phyloP scores from a whole-genome alignment of 768 basidiomycete species.

The Candolleomyces eurysporus region DNA sequence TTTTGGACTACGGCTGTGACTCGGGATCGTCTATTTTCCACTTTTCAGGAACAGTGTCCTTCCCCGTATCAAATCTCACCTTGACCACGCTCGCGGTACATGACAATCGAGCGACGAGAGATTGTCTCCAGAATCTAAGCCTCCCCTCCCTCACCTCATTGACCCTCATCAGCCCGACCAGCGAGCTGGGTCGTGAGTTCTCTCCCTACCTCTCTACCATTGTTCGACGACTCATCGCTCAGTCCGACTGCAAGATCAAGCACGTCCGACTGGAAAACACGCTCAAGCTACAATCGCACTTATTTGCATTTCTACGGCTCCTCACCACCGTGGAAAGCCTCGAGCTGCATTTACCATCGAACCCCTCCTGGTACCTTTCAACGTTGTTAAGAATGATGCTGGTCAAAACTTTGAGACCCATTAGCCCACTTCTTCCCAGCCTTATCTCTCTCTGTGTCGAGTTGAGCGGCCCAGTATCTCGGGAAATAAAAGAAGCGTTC shows the following conservation, averaged over 20 bases:
- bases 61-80: background rate
- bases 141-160: background rate
- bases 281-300: background rate
- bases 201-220: background rate
- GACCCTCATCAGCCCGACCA: background rate
- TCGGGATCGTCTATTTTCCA: background rate
- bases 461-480: too few species aligned
- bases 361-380: too few species aligned
- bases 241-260: background rate
- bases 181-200: background rate
- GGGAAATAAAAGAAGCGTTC: too few species aligned
- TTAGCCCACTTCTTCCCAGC: too few species aligned
- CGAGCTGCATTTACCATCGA: too few species aligned
- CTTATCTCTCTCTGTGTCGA: too few species aligned
- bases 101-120: background rate
- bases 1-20: background rate
- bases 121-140: background rate
- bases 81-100: background rate
- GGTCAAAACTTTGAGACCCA: too few species aligned
- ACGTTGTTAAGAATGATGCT: too few species aligned
- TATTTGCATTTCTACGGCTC: background rate
- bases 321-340: background rate
- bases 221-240: background rate
- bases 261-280: background rate
- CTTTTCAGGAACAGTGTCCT: background rate